Percentiles rank a stretch among this genome's conserved stretches.
Conservation (phyloP, 495 filamentous ascomycete genomes). For the Staphylotrichum tortipilum region DNA sequence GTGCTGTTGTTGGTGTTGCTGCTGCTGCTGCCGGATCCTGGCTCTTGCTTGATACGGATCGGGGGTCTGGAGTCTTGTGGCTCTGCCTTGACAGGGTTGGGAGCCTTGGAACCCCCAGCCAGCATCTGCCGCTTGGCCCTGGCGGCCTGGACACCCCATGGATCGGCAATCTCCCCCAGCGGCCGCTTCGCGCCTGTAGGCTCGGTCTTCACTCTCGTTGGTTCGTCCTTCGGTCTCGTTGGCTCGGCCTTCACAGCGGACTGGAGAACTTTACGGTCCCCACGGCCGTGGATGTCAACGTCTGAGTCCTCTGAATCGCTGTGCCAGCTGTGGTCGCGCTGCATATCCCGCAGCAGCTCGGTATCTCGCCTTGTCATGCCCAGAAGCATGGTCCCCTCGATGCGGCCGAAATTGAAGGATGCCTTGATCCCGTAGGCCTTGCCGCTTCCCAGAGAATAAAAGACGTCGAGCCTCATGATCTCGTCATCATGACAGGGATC, state of each 20-base stretch:
- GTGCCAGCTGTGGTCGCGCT: not conserved
- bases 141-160: conserved; percentile 6
- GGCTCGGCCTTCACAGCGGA: no score
- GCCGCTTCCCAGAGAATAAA: no score
- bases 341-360: conserved; percentile 8
- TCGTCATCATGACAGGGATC: not conserved
- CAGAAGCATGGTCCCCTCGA: conserved; percentile 14
- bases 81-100: no score
- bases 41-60: no score
- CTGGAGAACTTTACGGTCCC: no score
- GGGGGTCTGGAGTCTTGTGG: no score
- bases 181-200: not conserved
- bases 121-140: conserved; percentile 7
- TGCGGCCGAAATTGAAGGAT: conserved; percentile 5
- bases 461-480: conserved; percentile 8
- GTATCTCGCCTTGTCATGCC: conserved; percentile 1
- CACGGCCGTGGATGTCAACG: no score
- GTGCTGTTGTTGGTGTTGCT: not conserved
- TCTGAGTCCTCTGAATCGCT: not conserved
- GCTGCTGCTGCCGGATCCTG: no score
- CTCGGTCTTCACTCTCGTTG: no score
- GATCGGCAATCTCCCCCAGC: not conserved
- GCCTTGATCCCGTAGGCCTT: conserved; percentile 9
- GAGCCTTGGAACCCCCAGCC: no score
- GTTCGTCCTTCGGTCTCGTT: no score